Percentiles rank a stretch among this genome's conserved stretches.
Conservation (phyloP, 1,284 basidiomycete genomes). For the Cryptococcus hybrid region DNA sequence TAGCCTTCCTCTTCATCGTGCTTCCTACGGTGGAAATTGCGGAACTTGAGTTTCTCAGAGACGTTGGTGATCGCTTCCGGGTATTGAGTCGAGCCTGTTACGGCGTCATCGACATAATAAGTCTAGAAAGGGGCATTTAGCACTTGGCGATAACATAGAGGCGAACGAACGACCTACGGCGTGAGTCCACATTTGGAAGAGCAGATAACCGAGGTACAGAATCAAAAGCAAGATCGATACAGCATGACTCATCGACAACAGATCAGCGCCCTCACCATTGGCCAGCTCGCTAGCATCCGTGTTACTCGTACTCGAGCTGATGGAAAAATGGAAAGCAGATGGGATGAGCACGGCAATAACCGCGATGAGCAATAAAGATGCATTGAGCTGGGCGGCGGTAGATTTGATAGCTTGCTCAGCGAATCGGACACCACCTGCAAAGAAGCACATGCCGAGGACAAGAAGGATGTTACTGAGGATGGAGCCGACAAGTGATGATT, state of each 20-base stretch:
- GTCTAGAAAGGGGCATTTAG: slow-evolving; percentile 26
- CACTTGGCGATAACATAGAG: neutral
- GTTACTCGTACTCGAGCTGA: slow-evolving; percentile 31
- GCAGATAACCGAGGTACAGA: slow-evolving; percentile 64
- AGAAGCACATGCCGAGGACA: slow-evolving; percentile 70
- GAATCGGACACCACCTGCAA: slow-evolving; percentile 49
- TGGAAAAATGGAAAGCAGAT: slow-evolving; percentile 53
- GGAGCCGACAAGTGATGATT: slow-evolving; percentile 55
- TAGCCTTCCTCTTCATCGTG: slow-evolving; percentile 21
- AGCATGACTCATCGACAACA: slow-evolving; percentile 73
- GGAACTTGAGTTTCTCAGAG: slow-evolving; percentile 13
- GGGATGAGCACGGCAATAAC: slow-evolving; percentile 54
- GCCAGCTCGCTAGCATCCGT: slow-evolving; percentile 18
- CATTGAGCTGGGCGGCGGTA: slow-evolving; percentile 52
- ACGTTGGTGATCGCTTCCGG: slow-evolving; percentile 33
- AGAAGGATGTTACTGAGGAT: slow-evolving; percentile 67
- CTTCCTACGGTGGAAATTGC: slow-evolving; percentile 26
- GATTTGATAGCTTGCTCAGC: slow-evolving; percentile 49
- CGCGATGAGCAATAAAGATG: slow-evolving; percentile 53
- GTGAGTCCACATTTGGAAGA: slow-evolving; percentile 87
- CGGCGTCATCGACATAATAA: slow-evolving; percentile 59
- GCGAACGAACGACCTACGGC: slow-evolving; percentile 42
- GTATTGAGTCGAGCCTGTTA: slow-evolving; percentile 38
- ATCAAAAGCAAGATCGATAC: slow-evolving; percentile 78
- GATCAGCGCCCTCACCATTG: slow-evolving; percentile 52